Evolutionary conservation across 2,329 filamentous ascomycete species (phyloP), one percentile per base, ranked within the genome.

Genomic region (Colletotrichum magnum): DNA sequence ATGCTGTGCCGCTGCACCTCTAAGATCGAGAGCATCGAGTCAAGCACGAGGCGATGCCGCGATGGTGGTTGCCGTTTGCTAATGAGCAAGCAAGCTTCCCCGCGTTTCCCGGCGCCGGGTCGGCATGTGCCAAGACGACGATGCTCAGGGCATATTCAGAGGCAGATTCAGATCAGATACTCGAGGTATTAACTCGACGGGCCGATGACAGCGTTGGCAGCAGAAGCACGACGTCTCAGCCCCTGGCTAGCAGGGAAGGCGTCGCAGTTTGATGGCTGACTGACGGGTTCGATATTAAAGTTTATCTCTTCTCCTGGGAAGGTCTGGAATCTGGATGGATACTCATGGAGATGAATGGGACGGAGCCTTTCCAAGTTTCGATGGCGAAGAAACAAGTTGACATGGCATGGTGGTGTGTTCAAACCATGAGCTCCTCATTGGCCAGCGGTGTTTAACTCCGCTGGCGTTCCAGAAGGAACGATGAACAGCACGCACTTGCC

Each of bases 381-480:
- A 16, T 2, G 45, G 45, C 45, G 6, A 10, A n/a, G 6, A 47
- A 16, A 47, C 21, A 24, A 24, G 21, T 24, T 24, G 21, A 24
- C 13, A 52, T 26, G n/a, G 21, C 24, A 26, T 43, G 53, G 24
- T 45, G 32, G 2, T 16, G 2, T 16, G 28, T 24, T 18, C 26
- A 56, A 9, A 3, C 39, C 6, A 2, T 0, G 10, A n/a, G 9
- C 5, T 5, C 1, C 4, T 16, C 1, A 58, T 57, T 64, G 62
- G 54, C 13, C 47, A 43, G 21, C 12, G n/a, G 36, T 13, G 41
- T 18, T 51, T 13, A 51, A 10, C 9, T 7, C n/a, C 16, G n/a
- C 7, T 26, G 32, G 32, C 32, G 18, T 57, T 63, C 61, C 52
- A 58, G 45, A 47, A 47, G 16, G 45, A 47, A 16, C 48, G 21